A percentile compares a stretch with the other conserved stretches of the same genome.
Conservation (phyloP, 306 rosid species). For the Echinosophora koreensis region DNA sequence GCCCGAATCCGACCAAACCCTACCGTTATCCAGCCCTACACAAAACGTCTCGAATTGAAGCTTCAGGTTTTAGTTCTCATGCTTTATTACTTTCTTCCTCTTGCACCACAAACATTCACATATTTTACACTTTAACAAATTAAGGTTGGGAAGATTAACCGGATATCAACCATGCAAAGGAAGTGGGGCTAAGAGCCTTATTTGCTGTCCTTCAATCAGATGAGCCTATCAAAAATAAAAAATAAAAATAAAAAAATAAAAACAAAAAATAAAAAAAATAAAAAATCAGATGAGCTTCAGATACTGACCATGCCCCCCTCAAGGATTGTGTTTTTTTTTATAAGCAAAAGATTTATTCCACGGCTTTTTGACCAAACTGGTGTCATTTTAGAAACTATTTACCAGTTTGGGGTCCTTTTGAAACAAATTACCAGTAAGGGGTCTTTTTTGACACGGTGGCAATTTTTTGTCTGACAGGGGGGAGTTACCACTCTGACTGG, state of each 20-base stretch:
- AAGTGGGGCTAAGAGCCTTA: neutral
- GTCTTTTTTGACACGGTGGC: too few relatives aligned
- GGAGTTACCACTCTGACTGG: too few relatives aligned
- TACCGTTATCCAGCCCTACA: too few relatives aligned
- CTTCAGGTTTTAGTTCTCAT: neutral
- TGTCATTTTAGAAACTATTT: too few relatives aligned
- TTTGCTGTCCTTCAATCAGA: neutral
- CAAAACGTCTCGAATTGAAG: neutral
- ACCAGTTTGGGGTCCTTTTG: too few relatives aligned
- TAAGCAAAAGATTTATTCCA: neutral
- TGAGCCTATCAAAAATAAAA: neutral
- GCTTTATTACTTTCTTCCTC: neutral
- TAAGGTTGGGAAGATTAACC: neutral
- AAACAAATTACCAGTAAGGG: too few relatives aligned
- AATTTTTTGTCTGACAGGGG: too few relatives aligned
- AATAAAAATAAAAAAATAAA: too few relatives aligned
- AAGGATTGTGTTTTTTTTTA: neutral
- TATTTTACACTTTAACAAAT: neutral
- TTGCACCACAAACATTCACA: neutral
- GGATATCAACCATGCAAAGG: neutral
- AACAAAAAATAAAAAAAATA: too few relatives aligned
- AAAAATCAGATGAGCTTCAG: too few relatives aligned
- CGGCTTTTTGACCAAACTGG: too few relatives aligned
- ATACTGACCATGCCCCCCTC: neutral
- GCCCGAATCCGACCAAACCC: too few relatives aligned